Base-by-base conservation (phyloP, 805 yeast genomes). In the Wickerhamiella galacta region DNA sequence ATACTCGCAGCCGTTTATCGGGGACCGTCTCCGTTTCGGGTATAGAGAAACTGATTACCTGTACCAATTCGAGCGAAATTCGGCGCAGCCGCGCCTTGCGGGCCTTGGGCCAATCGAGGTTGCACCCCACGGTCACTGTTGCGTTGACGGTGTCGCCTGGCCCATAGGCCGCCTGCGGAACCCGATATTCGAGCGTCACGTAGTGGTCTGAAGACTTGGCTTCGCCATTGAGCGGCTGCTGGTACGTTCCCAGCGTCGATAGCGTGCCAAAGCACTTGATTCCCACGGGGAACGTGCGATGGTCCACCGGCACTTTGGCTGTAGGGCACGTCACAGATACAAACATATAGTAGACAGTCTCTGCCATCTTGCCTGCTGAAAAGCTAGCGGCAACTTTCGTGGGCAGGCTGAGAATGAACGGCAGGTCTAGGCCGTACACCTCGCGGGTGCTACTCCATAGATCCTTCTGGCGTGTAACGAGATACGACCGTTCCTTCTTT, bases 181-280 rank as follows among this genome's bases (percentile, higher is more conserved):
- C 34, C 10, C 50, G 40, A 35, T 49, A 53, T 20, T 53, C 52
- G 8, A 57, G 39, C 6, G 44, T 43, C 3, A 52, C 58, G 4
- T 55, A 40, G 30, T 59, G 61, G 36, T 60, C 63, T 2, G 45
- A 33, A 4, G 58, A 50, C 11, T 41, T 32, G 2, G 39, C 40
- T 4, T 41, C 40, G 26, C 43, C 39, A 8, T 37, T 37, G 1
- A 51, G 19, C 1, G 61, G 56, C 21, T 49, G 44, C 10, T 45
- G 46, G 43, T 39, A 57, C 3, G 47, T 42, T 6, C 58, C 55
- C 41, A 58, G 60, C 6, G 59, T 51, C 4, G 61, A 51, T 22
- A 60, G 43, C 3, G 57, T 56, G 37, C 60, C 61, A 36, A 52
- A 59, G 4, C 59, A 44, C 19, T 48, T 42, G 20, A 59, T 43